Evolutionary conservation across 257 asterid genomes (phyloP).

Genomic region (Scutellaria galericulata): DNA sequence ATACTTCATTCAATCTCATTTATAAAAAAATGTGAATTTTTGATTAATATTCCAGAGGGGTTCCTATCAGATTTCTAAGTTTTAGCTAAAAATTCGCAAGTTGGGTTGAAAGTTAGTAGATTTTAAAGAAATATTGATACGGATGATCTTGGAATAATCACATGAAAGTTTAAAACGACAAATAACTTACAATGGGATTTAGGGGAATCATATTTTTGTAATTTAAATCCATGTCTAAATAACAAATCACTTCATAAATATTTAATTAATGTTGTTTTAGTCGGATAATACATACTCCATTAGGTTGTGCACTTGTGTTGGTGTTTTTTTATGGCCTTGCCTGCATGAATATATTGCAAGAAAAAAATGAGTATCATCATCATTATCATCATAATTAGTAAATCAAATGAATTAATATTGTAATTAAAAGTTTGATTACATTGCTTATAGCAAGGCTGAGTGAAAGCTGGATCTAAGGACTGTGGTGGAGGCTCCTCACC

Average conservation of each 20-base stretch:
- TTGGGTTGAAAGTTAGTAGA: too few relatives aligned
- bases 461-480: conserved; percentile 68
- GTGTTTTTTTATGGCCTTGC: conserved; percentile 57
- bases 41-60: too few relatives aligned
- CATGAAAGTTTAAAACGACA: too few relatives aligned
- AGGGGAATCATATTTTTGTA: too few relatives aligned
- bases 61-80: too few relatives aligned
- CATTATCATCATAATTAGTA: too few relatives aligned
- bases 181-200: too few relatives aligned
- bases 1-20: background rate
- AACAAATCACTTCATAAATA: background rate
- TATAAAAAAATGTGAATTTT: too few relatives aligned
- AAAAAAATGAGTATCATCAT: too few relatives aligned
- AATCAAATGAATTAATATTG: background rate
- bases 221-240: background rate
- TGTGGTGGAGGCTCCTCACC: conserved; percentile 79
- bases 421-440: conserved; percentile 46
- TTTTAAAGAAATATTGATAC: too few relatives aligned
- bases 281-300: background rate
- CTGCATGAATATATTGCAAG: conserved; percentile 46
- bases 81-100: too few relatives aligned
- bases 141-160: too few relatives aligned
- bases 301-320: conserved; percentile 52
- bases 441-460: conserved; percentile 78
- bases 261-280: background rate